phyloP scores from a whole-genome alignment of 305 asterid species.

The Fraxinus baroniana region DNA sequence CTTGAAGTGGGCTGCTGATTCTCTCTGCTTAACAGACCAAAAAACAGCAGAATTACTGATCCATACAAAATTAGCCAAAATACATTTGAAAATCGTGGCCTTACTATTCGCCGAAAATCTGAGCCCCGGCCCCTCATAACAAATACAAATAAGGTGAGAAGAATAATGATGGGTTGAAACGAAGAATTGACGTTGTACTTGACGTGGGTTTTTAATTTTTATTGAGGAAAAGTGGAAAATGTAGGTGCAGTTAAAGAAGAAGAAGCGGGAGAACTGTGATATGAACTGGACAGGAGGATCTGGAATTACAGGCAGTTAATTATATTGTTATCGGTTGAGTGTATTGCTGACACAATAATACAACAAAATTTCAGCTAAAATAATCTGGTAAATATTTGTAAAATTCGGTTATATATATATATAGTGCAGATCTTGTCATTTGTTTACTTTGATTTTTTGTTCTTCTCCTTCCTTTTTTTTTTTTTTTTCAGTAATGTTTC shows the following conservation, averaged over 20 bases:
- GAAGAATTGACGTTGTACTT: neutral
- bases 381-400: neutral
- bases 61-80: constrained; percentile 37
- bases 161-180: neutral
- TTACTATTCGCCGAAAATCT: constrained; percentile 35
- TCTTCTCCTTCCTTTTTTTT: too few species aligned
- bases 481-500: neutral
- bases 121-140: constrained; percentile 32
- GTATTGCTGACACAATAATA: neutral
- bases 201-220: neutral
- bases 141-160: neutral
- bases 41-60: constrained; percentile 31
- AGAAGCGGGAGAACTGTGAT: neutral
- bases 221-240: neutral
- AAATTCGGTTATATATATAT: neutral
- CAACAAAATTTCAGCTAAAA: neutral
- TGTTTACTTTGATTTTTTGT: neutral
- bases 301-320: neutral
- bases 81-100: constrained; percentile 35
- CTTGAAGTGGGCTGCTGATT: constrained; percentile 33
- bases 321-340: neutral
- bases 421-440: neutral
- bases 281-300: neutral
- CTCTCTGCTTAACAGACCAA: constrained; percentile 35
- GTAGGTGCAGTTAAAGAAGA: neutral